Percentiles rank a stretch among this genome's conserved stretches.
Evolutionary conservation across 2,329 filamentous ascomycete species (phyloP).

Genomic region (Cladosporium cucumerinum): DNA sequence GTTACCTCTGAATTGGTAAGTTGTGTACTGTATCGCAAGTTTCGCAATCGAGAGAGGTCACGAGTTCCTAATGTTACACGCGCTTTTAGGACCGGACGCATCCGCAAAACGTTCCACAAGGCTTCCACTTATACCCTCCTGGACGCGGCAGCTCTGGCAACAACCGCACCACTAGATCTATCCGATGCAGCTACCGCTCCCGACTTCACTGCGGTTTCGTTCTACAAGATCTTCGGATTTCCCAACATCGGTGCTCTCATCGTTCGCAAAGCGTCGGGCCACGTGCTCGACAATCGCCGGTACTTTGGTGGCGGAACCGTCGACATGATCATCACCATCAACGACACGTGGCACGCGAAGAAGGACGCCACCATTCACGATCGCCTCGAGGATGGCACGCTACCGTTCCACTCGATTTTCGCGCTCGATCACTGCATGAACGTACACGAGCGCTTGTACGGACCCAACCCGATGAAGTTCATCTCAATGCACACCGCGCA

Average conservation of each 20-base stretch:
- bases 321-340: slow-evolving; percentile 55
- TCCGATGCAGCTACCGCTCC: slow-evolving; percentile 51
- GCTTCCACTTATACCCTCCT: slow-evolving; percentile 49
- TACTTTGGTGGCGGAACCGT: slow-evolving; percentile 70
- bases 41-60: slow-evolving; percentile 7
- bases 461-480: slow-evolving; percentile 55
- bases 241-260: slow-evolving; percentile 61
- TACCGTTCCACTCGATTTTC: slow-evolving; percentile 63
- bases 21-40: slow-evolving; percentile 2
- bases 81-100: slow-evolving; percentile 29
- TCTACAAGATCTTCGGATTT: slow-evolving; percentile 67
- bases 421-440: slow-evolving; percentile 59
- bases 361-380: slow-evolving; percentile 56
- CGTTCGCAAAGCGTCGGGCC: slow-evolving; percentile 54
- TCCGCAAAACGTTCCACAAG: slow-evolving; percentile 34
- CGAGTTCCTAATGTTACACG: slow-evolving; percentile 23
- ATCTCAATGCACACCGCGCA: slow-evolving; percentile 58
- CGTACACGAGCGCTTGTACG: slow-evolving; percentile 55
- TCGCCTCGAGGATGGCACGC: slow-evolving; percentile 63
- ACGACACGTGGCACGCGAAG: slow-evolving; percentile 53
- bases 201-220: slow-evolving; percentile 59
- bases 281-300: slow-evolving; percentile 53
- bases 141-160: slow-evolving; percentile 64
- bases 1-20: slow-evolving; percentile 35
- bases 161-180: slow-evolving; percentile 58